Evolutionary conservation across 192 early-diverging fungal species (phyloP).

Genomic region (Phlyctochytrium planicorne): DNA sequence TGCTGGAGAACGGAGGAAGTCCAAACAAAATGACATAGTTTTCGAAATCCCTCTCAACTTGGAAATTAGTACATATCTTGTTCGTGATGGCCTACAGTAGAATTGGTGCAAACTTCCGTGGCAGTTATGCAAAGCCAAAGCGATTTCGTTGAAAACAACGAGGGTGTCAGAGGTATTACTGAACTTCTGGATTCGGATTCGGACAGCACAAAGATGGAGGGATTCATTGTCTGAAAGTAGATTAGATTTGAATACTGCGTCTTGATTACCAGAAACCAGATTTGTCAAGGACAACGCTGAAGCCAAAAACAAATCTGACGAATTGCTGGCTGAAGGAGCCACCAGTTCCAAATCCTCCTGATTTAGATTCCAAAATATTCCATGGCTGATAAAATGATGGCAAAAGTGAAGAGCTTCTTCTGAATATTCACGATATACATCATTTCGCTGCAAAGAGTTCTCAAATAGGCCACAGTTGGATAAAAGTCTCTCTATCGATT

Average conservation of each 20-base stretch:
- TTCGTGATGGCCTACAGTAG: no score
- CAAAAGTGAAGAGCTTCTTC: slow-evolving; percentile 4
- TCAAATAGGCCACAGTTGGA: background rate
- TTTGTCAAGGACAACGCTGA: background rate
- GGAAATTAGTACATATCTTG: no score
- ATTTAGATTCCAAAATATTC: background rate
- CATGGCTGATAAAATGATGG: background rate
- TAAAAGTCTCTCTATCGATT: background rate
- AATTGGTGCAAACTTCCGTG: background rate
- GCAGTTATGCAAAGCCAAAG: background rate
- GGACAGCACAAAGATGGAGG: background rate
- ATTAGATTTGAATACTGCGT: background rate
- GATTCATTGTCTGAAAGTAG: background rate
- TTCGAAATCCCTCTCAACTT: background rate
- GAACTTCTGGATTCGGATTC: background rate
- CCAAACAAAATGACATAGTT: background rate
- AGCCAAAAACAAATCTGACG: no score
- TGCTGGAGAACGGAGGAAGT: background rate
- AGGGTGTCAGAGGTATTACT: background rate
- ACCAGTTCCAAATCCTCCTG: background rate
- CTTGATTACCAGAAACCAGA: background rate
- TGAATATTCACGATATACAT: background rate
- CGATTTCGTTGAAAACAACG: background rate
- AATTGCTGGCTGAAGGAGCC: background rate
- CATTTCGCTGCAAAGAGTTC: background rate